Evolutionary conservation across 345 rosid genomes (phyloP).

Genomic region (Murraya koenigii): DNA sequence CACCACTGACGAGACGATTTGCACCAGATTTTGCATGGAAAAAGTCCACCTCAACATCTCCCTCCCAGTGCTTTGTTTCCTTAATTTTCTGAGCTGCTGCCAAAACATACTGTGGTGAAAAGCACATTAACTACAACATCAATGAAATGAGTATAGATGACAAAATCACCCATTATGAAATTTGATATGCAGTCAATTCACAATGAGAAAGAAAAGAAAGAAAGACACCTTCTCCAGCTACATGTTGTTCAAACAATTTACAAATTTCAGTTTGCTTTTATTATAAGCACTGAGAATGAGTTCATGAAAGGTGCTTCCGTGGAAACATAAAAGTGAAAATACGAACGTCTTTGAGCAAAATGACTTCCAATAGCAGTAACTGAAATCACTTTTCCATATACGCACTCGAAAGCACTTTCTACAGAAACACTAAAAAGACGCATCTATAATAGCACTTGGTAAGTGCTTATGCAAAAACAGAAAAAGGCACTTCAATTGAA

Average conservation of each 20-base stretch:
- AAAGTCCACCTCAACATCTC: conserved; percentile 75
- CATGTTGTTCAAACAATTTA: neutral
- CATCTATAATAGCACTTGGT: neutral
- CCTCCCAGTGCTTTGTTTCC: conserved; percentile 76
- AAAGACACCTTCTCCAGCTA: neutral
- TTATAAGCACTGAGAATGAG: too few species aligned
- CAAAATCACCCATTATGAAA: neutral
- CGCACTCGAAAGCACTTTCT: neutral
- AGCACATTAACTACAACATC: conserved; percentile 19
- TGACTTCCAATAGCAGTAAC: too few species aligned
- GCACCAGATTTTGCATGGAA: conserved; percentile 69
- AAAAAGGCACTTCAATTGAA: too few species aligned
- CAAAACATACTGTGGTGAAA: conserved; percentile 69
- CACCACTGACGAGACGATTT: conserved; percentile 58
- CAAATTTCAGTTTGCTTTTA: neutral
- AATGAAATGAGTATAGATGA: conserved; percentile 3
- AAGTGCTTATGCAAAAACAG: neutral
- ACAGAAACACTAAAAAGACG: too few species aligned
- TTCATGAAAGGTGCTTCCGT: neutral
- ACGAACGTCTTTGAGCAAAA: too few species aligned
- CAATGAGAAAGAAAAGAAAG: neutral
- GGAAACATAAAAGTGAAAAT: too few species aligned
- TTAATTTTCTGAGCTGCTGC: conserved; percentile 55
- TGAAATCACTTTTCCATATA: neutral
- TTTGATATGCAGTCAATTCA: neutral